Conservation (phyloP, 2,329 filamentous ascomycete species). For the Epicoccum sorghinum region DNA sequence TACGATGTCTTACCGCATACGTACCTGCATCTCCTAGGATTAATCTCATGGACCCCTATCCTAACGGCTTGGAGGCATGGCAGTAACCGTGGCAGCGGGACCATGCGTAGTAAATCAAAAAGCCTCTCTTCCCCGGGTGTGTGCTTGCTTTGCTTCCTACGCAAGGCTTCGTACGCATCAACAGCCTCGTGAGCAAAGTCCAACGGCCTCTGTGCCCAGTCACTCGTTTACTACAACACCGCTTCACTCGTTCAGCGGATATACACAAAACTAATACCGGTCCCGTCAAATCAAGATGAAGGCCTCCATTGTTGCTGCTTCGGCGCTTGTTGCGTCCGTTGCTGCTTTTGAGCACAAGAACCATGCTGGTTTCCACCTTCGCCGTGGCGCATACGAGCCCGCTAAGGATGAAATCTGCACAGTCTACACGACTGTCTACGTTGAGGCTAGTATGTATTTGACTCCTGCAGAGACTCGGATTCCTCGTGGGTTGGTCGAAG, state of each 20-base stretch:
- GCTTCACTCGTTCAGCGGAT: slow-evolving; percentile 92
- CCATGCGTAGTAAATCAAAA: slow-evolving; percentile 40
- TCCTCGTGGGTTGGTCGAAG: background rate
- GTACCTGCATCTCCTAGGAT: slow-evolving; percentile 27
- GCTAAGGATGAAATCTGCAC: slow-evolving; percentile 68
- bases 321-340: slow-evolving; percentile 60
- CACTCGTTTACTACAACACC: slow-evolving; percentile 48
- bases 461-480: background rate
- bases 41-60: slow-evolving; percentile 43
- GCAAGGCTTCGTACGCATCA: slow-evolving; percentile 43
- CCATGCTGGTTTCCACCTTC: slow-evolving; percentile 64
- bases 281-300: slow-evolving; percentile 66
- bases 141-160: slow-evolving; percentile 28
- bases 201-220: slow-evolving; percentile 44
- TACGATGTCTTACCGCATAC: slow-evolving; percentile 29
- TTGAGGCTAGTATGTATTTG: slow-evolving; percentile 54
- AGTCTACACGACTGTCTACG: slow-evolving; percentile 67
- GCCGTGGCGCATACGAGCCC: slow-evolving; percentile 53
- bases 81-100: slow-evolving; percentile 19
- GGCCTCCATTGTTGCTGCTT: slow-evolving; percentile 70
- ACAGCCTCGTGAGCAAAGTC: slow-evolving; percentile 42
- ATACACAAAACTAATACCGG: slow-evolving; percentile 40
- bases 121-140: slow-evolving; percentile 28
- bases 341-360: slow-evolving; percentile 68
- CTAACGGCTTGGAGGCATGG: slow-evolving; percentile 30